Percentiles rank a stretch among this genome's conserved stretches.
Conservation (phyloP, 1,284 basidiomycete genomes). For the Boletus sp. region DNA sequence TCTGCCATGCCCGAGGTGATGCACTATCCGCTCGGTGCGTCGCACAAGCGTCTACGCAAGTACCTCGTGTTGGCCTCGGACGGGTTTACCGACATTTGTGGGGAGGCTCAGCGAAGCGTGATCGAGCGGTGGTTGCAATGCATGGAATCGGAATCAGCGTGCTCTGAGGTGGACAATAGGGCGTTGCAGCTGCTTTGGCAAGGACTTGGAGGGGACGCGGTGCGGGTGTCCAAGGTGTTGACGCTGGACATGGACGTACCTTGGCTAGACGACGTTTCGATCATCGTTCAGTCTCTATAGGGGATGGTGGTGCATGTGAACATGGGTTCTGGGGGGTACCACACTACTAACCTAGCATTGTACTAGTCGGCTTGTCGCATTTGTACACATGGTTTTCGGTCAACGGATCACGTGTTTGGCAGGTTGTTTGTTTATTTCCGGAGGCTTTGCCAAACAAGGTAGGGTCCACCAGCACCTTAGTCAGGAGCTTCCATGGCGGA, state of each 20-base stretch:
- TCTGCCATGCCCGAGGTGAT: slow-evolving; percentile 59
- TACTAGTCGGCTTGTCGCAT: not conserved
- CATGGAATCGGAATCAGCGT: slow-evolving; percentile 14
- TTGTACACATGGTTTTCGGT: not conserved
- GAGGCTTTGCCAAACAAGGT: slow-evolving; percentile 8
- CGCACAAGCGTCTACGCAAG: slow-evolving; percentile 32
- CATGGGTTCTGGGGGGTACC: not conserved
- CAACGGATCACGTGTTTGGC: not conserved
- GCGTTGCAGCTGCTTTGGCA: slow-evolving; percentile 55
- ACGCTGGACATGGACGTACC: slow-evolving; percentile 62
- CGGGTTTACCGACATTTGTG: slow-evolving; percentile 61
- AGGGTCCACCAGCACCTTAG: not conserved
- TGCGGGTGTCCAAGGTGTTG: slow-evolving; percentile 53
- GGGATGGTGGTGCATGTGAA: not conserved
- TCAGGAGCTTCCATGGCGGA: slow-evolving; percentile 9
- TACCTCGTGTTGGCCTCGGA: slow-evolving; percentile 65
- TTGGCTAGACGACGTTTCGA: slow-evolving; percentile 70
- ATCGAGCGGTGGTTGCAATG: slow-evolving; percentile 43
- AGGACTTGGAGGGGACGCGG: slow-evolving; percentile 55
- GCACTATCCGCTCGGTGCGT: slow-evolving; percentile 44
- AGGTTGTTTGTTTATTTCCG: slow-evolving; percentile 5
- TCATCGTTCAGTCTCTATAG: slow-evolving; percentile 57
- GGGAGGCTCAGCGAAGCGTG: slow-evolving; percentile 41
- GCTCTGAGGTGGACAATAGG: slow-evolving; percentile 19
- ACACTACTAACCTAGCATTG: slow-evolving; percentile 8